Base-by-base conservation (phyloP, 2,329 filamentous ascomycete species). In the Botryotinia convoluta region DNA sequence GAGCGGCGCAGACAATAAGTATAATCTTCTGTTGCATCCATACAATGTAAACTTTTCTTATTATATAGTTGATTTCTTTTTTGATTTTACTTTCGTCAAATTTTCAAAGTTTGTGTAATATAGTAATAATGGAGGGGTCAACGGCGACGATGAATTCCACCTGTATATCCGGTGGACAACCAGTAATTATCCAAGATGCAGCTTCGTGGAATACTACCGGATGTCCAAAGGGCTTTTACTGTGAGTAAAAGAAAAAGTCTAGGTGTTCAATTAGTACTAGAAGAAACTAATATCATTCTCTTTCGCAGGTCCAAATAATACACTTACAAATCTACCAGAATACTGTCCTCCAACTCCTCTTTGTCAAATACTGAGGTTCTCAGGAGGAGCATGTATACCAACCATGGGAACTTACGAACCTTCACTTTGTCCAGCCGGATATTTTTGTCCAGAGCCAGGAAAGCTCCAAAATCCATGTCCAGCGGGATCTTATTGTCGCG, bases 401-500 rank as follows among this genome's bases (percentile, higher is more conserved):
- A 57, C 71, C 12, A 75, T 77, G 64, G 76, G 77, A 26, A 54
- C 20, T 51, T 85, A 86, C 69, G 87, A 89, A 75, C 87, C 87
- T 1, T 81, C 86, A 5, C 78, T 88, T 12, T 89, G 87, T 76
- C 82, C 82, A 59, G 76, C 82, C 54, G 87, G 87, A 3, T 82
- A 79, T 69, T 88, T 87, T 74, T 89, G 87, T 68, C 86, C 86
- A 1, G 78, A 75, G 10, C 77, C 78, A 4, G 84, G 84, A 16
- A 83, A 80, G 60, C 77, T 84, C 72, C 82, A 81, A 61, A 75
- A 84, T 6, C 68, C 74, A 16, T 89, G 87, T 69, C 86, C 86
- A 0, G 74, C 80, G 14, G 86, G 86, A 37, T 82, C 82, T 4
- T 89, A 86, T 75, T 89, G 87, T 74, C 86, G 86, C 44, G 83